Percentiles rank a stretch among this genome's conserved stretches.
Evolutionary conservation across 208 protist genomes (phyloP).

Genomic region (Leishmania tarentolae): DNA sequence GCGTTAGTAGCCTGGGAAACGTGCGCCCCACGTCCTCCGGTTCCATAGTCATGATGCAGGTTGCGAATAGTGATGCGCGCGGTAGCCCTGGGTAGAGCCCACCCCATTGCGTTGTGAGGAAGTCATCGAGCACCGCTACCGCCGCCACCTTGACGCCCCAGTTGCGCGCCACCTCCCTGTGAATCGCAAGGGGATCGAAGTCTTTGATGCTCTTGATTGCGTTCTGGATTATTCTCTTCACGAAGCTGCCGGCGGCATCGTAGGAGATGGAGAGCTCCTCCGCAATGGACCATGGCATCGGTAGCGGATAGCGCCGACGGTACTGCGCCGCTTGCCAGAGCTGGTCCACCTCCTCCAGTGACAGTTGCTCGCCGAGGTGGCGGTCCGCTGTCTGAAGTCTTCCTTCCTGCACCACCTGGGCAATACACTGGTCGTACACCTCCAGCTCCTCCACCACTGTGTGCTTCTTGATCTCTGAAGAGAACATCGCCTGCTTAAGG

Average conservation of each 20-base stretch:
- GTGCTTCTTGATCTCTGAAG: constrained; percentile 64
- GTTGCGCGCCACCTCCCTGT: constrained; percentile 80
- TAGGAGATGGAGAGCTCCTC: constrained; percentile 53
- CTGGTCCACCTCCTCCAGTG: constrained; percentile 72
- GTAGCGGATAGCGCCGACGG: constrained; percentile 44
- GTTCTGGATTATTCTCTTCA: constrained; percentile 76
- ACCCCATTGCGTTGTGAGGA: constrained; percentile 52
- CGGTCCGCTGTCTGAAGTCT: constrained; percentile 47
- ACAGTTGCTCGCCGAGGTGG: constrained; percentile 61
- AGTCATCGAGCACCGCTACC: constrained; percentile 76
- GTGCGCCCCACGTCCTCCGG: constrained; percentile 74
- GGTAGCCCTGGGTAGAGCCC: constrained; percentile 65
- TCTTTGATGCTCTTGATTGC: constrained; percentile 53
- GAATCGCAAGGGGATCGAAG: constrained; percentile 53
- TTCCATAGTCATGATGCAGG: constrained; percentile 75
- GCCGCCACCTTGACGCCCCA: constrained; percentile 79
- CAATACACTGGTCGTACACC: constrained; percentile 54
- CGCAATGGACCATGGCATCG: constrained; percentile 63
- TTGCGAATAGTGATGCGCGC: constrained; percentile 68
- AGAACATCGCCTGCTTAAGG: constrained; percentile 61
- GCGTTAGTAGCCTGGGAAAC: constrained; percentile 44
- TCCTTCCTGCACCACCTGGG: constrained; percentile 29
- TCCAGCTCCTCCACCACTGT: constrained; percentile 80
- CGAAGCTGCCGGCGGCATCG: constrained; percentile 62
- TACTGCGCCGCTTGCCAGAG: constrained; percentile 64